Evolutionary conservation across 108 stramenopile genomes (phyloP).

Genomic region (Schizochytrium sp.): DNA sequence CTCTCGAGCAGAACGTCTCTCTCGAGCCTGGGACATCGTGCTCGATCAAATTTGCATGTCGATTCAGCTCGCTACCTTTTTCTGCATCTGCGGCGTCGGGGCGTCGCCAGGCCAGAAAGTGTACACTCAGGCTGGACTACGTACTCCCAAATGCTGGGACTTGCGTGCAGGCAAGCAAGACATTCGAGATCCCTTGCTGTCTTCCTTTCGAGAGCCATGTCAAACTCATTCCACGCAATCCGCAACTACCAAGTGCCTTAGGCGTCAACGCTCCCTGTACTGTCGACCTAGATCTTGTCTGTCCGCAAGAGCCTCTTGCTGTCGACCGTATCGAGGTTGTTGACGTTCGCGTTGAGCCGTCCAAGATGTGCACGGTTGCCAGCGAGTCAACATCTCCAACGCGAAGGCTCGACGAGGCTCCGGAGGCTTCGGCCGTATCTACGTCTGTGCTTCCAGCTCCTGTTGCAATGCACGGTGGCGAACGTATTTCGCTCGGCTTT

Average conservation of each 20-base stretch:
- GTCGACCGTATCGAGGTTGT: background rate
- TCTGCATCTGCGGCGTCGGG: background rate
- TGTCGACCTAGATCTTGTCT: background rate
- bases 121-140: background rate
- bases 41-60: background rate
- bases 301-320: background rate
- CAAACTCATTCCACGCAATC: background rate
- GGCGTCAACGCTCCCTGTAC: background rate
- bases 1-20: background rate
- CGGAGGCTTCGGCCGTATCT: background rate
- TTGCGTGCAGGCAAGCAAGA: background rate
- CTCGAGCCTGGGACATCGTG: background rate
- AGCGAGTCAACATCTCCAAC: background rate
- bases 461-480: background rate
- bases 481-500: background rate
- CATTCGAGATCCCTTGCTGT: slow-evolving; percentile 11
- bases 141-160: background rate
- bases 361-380: background rate
- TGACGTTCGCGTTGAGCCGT: background rate
- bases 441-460: background rate
- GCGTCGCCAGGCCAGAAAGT: background rate
- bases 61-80: background rate
- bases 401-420: too few relatives aligned
- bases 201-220: background rate
- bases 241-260: background rate